These are phyloP conservation scores for Skeletonema costatum DNA, from an alignment of 108 stramenopile genomes.

Conservation along the genomic window DNA sequence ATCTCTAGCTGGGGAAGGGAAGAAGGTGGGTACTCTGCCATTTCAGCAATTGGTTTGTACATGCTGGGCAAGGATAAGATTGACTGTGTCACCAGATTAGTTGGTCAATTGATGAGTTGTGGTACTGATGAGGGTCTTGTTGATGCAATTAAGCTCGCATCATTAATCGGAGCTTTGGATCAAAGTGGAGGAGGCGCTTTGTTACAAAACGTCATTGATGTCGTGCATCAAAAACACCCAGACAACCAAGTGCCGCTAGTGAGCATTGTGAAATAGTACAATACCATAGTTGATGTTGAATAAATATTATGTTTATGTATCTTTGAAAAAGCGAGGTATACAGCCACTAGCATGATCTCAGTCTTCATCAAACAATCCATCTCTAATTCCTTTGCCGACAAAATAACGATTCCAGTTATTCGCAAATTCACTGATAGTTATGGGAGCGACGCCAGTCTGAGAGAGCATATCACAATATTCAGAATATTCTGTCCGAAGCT, in stretches of 20 bases:
- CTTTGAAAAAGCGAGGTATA: not conserved
- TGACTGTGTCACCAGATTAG: constrained; percentile 34
- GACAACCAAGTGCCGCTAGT: not conserved
- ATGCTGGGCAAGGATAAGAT: constrained; percentile 65
- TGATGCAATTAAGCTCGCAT: constrained; percentile 46
- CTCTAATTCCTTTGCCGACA: not conserved
- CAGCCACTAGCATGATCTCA: not conserved
- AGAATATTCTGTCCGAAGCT: not conserved
- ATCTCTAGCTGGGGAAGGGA: constrained; percentile 66
- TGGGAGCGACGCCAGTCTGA: constrained; percentile 5
- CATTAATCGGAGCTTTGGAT: constrained; percentile 23
- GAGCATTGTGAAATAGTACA: not conserved
- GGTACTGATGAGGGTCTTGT: constrained; percentile 27
- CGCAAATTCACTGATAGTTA: constrained; percentile 4
- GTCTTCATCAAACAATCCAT: constrained; percentile 7
- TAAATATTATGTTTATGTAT: not conserved
- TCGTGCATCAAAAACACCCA: constrained; percentile 7
- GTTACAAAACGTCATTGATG: constrained; percentile 14
- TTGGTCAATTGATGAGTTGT: constrained; percentile 10
- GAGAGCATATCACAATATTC: not conserved
- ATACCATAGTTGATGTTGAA: not conserved
- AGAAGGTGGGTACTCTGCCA: constrained; percentile 44
- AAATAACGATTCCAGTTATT: constrained; percentile 5
- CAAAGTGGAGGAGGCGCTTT: constrained; percentile 20
- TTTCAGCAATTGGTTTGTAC: constrained; percentile 69